Evolutionary conservation across 441 rosid species (phyloP), one percentile per base, ranked within the genome.

Genomic region (Geranium incanum): DNA sequence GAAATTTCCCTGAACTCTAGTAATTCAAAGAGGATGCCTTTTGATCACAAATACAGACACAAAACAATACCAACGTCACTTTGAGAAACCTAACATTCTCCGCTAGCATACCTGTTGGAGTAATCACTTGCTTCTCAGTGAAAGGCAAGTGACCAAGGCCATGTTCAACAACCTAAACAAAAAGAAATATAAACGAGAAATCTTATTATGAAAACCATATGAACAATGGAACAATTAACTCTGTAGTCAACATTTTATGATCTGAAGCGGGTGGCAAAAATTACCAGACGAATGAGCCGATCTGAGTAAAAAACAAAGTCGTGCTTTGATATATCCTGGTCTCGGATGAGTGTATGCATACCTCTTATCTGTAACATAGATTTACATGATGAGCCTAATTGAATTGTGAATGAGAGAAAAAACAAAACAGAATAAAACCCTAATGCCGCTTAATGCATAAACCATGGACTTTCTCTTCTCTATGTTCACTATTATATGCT

Each of bases 301-400:
- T 95, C 99, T 6, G 99, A 95, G 77, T 95, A 95, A 83, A 95
- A 95, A 38, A 92, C 93, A 71, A 95, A 95, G 80, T 95, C 99
- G 77, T 92, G 97, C 85, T 95, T 92, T 38, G 99, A 89, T 83
- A 92, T 92, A 67, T 88, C 97, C 70, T 73, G 81, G 84, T 95
- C 97, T 66, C 99, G 92, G 76, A 95, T 92, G 79, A 95, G 84
- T 73, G 99, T 95, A 75, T 95, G 99, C 99, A 95, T 92, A 69
- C 97, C 99, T 84, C 97, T 83, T 77, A 95, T 95, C 99, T 95
- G 90, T 73, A 68, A 74, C 69, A 81, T 33, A 45, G 52, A 74
- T 67, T 67, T 65, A 60, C 60, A 67, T 12, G 43, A 69, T 79
- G 63, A 82, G 76, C 77, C 63, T 68, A 67, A 68, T 28, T 21